These are phyloP conservation scores for Ensete ventricosum DNA, from an alignment of 176 grass and related monocot genomes.

Conservation along the genomic window DNA sequence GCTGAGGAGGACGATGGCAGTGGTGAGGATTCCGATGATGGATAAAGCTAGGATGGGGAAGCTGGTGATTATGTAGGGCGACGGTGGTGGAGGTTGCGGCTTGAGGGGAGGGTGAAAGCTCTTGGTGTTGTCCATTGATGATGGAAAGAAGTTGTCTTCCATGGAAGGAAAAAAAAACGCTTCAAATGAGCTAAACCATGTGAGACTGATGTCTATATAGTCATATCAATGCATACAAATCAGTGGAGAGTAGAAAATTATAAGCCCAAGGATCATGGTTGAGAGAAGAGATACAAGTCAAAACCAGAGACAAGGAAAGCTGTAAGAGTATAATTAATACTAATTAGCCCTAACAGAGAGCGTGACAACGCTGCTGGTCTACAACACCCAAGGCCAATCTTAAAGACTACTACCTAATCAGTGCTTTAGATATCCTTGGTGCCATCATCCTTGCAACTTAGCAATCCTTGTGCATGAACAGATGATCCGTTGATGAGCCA, in stretches of 20 bases:
- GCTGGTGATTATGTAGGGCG: background rate
- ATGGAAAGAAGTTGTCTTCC: background rate
- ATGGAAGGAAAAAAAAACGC: background rate
- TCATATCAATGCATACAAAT: background rate
- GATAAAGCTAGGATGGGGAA: slow-evolving; percentile 11
- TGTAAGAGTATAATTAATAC: too few relatives aligned
- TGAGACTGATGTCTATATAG: too few relatives aligned
- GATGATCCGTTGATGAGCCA: too few relatives aligned
- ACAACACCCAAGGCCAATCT: too few relatives aligned
- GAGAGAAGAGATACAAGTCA: background rate
- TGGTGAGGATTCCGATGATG: slow-evolving; percentile 6
- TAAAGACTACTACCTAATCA: too few relatives aligned
- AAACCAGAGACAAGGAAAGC: background rate
- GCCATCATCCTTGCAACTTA: too few relatives aligned
- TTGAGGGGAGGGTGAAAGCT: background rate
- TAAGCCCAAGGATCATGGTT: background rate
- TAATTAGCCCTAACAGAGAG: too few relatives aligned
- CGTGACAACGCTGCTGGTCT: too few relatives aligned
- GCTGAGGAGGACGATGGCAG: slow-evolving; percentile 10
- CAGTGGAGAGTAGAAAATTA: background rate
- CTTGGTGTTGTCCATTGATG: background rate
- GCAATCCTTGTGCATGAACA: too few relatives aligned
- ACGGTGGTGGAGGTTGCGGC: background rate
- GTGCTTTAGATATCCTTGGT: too few relatives aligned
- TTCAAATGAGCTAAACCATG: background rate